Base-by-base conservation (phyloP, 1,284 basidiomycete species). In the Ganoderma lucidum region DNA sequence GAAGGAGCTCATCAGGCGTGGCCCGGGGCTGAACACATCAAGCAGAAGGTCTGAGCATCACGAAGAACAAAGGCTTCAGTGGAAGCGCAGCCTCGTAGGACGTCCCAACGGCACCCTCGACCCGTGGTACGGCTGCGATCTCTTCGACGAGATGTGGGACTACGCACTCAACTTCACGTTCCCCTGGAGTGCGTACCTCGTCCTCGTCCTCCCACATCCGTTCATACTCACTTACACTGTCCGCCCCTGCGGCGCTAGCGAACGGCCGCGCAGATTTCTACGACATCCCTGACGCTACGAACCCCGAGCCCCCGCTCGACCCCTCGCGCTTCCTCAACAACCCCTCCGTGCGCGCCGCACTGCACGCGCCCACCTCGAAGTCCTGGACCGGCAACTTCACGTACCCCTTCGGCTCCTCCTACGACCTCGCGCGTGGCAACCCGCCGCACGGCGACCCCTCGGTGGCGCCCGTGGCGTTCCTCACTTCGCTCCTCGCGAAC, bases 301-400 rank as follows among this genome's bases (percentile, higher is more conserved):
- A 81, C 70, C 88, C 88, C 8, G 81, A 83, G 70, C 80, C 82
- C 10, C 81, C 81, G 17, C 78, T 80, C 69, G 85, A 90, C 74
- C 84, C 84, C 5, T 81, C 79, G 44, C 78, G 86, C 44, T 92
- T 90, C 76, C 78, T 92, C 66, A 91, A 91, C 71, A 89, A 91
- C 74, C 80, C 83, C 63, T 81, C 79, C 45, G 86, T 85, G n/a
- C 81, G 85, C 63, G 78, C 84, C 51, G 90, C 90, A 0, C 78
- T 92, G 19, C 90, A 92, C 78, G 90, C 90, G 2, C 90, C 90
- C 14, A 87, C 84, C 3, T 88, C 85, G 75, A 83, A 85, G 71
- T 79, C 87, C 66, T 92, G 90, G 90, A 73, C 68, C 2, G 71
- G 81, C 64, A 78, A 70, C 45, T 85, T 88, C 74, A 69, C 77